Conservation (phyloP, 2,329 filamentous ascomycete genomes). For the Pestalotiopsis sp. region DNA sequence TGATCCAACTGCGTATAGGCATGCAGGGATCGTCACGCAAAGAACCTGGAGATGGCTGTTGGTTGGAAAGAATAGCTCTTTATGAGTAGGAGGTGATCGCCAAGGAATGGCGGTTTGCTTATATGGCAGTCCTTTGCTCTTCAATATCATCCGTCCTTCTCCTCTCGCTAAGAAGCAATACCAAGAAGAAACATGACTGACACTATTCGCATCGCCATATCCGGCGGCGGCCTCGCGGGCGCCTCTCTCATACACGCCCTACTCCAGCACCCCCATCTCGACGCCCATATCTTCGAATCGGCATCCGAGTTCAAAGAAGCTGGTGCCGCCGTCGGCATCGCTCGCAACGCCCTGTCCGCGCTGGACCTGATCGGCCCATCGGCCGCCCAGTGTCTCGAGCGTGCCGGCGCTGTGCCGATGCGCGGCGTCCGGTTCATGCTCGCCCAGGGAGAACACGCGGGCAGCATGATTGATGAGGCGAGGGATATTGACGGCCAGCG, state of each 20-base stretch:
- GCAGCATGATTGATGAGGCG: conserved; percentile 10
- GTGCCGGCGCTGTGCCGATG: conserved; percentile 15
- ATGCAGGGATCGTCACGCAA: too few species aligned
- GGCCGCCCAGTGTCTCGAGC: conserved; percentile 7
- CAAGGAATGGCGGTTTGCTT: neutral
- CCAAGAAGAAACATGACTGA: neutral
- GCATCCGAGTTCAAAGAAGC: conserved; percentile 15
- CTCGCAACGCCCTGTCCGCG: conserved; percentile 11
- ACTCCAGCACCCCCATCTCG: conserved; percentile 11
- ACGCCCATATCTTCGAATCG: conserved; percentile 18
- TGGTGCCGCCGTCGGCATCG: conserved; percentile 12
- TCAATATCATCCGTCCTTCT: neutral
- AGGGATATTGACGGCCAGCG: neutral
- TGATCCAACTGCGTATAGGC: too few species aligned
- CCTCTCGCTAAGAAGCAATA: neutral
- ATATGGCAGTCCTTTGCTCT: neutral
- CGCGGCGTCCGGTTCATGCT: conserved; percentile 12
- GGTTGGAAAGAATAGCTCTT: too few species aligned
- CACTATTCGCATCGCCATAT: conserved; percentile 9
- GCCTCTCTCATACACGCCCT: conserved; percentile 15
- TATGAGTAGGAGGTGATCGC: too few species aligned
- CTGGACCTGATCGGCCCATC: conserved; percentile 14
- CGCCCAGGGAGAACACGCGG: neutral
- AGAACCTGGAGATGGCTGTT: too few species aligned
- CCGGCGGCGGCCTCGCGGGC: conserved; percentile 13